Percentiles rank a stretch among this genome's conserved stretches.
phyloP scores from a whole-genome alignment of 2,329 filamentous ascomycete genomes.

The Aspergillus sp. region DNA sequence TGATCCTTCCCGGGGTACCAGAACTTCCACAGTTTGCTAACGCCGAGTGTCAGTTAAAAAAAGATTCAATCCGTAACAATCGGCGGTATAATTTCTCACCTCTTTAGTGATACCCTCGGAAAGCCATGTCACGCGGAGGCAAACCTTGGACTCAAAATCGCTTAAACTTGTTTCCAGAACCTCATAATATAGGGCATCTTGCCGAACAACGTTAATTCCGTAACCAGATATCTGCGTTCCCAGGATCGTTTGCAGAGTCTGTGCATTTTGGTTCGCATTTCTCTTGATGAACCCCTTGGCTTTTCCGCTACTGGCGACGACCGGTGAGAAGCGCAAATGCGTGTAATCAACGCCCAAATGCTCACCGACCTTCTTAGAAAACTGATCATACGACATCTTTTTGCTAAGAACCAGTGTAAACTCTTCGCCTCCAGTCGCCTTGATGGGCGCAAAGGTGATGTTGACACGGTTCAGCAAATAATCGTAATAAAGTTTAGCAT shows the following conservation, averaged over 20 bases:
- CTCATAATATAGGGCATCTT: conserved; percentile 86
- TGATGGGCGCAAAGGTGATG: conserved; percentile 72
- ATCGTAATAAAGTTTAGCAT: conserved; percentile 87
- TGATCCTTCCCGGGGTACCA: conserved; percentile 83
- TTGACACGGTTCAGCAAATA: conserved; percentile 82
- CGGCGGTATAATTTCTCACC: conserved; percentile 47
- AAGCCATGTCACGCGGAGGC: conserved; percentile 77
- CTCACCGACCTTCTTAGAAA: conserved; percentile 79
- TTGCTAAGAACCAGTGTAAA: conserved; percentile 80
- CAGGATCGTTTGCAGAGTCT: conserved; percentile 77
- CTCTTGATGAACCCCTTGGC: conserved; percentile 78
- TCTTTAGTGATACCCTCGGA: conserved; percentile 91
- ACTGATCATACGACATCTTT: conserved; percentile 85
- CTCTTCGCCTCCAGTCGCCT: conserved; percentile 55
- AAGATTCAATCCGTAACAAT: neutral
- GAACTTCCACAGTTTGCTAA: conserved; percentile 74
- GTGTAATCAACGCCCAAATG: conserved; percentile 75
- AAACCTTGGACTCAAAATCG: conserved; percentile 91
- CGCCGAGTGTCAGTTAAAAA: conserved; percentile 18
- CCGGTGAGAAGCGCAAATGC: conserved; percentile 87
- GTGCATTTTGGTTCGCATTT: conserved; percentile 63
- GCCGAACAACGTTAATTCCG: conserved; percentile 65
- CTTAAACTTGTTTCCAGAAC: conserved; percentile 90
- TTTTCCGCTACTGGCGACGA: conserved; percentile 73
- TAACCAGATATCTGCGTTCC: conserved; percentile 71